Percentiles rank a stretch among this genome's conserved stretches.
Conservation (phyloP, 208 protist genomes). For the Trichomonas tenax region DNA sequence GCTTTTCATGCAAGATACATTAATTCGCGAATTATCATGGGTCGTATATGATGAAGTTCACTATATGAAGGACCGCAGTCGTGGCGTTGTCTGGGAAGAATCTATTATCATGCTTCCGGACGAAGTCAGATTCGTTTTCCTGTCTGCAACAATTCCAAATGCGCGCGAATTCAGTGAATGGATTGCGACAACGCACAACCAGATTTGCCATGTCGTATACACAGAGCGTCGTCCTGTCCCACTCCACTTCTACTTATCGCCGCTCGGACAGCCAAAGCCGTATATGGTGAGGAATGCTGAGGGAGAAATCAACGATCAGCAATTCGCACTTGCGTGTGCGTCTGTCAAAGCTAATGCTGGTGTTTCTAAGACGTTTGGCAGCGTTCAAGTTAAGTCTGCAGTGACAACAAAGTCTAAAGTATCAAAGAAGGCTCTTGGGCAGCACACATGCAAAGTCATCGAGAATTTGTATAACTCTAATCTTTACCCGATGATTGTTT, state of each 20-base stretch:
- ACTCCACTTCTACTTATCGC: conserved; percentile 94
- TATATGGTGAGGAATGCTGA: conserved; percentile 83
- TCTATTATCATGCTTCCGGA: conserved; percentile 95
- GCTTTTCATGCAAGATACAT: conserved; percentile 45
- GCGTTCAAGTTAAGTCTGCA: background rate
- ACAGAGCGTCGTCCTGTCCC: conserved; percentile 97
- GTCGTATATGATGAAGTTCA: conserved; percentile 84
- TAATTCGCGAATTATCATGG: conserved; percentile 47
- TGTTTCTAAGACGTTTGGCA: background rate
- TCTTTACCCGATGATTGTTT: conserved; percentile 73
- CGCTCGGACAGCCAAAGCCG: conserved; percentile 77
- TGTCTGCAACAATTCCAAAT: conserved; percentile 99
- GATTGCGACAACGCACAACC: conserved; percentile 67
- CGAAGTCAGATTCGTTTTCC: conserved; percentile 92
- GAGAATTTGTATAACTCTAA: background rate
- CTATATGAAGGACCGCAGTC: conserved; percentile 91
- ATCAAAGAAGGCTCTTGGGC: conserved; percentile 3
- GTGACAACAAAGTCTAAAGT: background rate
- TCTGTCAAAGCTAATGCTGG: background rate
- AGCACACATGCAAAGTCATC: conserved; percentile 5
- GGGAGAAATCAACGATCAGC: conserved; percentile 62
- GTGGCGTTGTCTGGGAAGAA: conserved; percentile 99
- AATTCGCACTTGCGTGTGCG: conserved; percentile 70
- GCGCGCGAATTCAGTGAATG: conserved; percentile 95
- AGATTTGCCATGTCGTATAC: conserved; percentile 94